Evolutionary conservation across 2,329 filamentous ascomycete species (phyloP).

Genomic region (Xylariaceae sp.): DNA sequence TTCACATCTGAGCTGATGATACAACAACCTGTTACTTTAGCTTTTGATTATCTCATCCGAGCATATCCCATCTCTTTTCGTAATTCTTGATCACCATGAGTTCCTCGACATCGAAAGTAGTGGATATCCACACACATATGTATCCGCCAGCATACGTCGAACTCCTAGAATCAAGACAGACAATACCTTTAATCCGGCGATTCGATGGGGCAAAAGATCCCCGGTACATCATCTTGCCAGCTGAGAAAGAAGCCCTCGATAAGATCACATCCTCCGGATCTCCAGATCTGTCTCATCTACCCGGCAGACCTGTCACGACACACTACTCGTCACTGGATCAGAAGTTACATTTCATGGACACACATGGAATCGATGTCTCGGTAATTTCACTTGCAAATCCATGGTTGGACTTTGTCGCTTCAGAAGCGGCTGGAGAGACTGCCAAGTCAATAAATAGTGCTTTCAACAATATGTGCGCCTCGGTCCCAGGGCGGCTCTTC

Average conservation of each 20-base stretch:
- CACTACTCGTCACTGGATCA: constrained; percentile 78
- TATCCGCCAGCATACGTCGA: constrained; percentile 63
- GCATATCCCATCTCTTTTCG: not conserved
- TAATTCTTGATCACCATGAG: constrained; percentile 30
- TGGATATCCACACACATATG: constrained; percentile 70
- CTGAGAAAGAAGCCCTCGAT: constrained; percentile 46
- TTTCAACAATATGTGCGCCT: constrained; percentile 68
- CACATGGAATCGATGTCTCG: constrained; percentile 75
- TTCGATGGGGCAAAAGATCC: constrained; percentile 58
- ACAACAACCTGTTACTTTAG: too few species aligned
- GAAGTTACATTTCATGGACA: constrained; percentile 86
- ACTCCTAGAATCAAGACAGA: constrained; percentile 56
- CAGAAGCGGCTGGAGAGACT: constrained; percentile 58
- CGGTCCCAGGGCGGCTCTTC: constrained; percentile 67
- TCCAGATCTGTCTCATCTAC: constrained; percentile 48
- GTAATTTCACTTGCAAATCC: constrained; percentile 90
- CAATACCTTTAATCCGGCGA: constrained; percentile 68
- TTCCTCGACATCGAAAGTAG: constrained; percentile 42
- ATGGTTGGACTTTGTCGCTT: constrained; percentile 81
- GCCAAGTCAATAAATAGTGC: constrained; percentile 74
- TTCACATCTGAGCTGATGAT: too few species aligned
- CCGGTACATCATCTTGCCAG: constrained; percentile 63
- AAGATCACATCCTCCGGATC: constrained; percentile 42
- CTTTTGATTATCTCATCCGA: too few species aligned
- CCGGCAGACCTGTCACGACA: constrained; percentile 77